A percentile compares a stretch with the other conserved stretches of the same genome.
Conservation (phyloP, 2,329 filamentous ascomycete genomes). For the Microcyclospora pomicola region DNA sequence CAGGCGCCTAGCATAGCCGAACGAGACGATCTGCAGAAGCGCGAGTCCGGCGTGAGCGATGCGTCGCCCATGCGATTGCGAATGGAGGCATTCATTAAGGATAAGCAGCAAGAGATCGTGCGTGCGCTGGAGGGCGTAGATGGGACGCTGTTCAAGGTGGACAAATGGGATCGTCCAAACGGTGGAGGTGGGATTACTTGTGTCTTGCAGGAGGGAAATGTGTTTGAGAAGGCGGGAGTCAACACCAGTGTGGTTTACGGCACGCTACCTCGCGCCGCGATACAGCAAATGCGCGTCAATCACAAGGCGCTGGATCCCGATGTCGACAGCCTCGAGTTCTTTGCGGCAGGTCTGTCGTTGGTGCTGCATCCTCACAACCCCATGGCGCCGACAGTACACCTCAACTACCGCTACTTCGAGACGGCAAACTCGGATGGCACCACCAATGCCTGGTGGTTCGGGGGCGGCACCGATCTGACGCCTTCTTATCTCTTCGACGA, state of each 20-base stretch:
- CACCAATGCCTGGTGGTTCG: slow-evolving; percentile 93
- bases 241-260: slow-evolving; percentile 94
- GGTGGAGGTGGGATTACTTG: slow-evolving; percentile 90
- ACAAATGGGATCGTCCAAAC: slow-evolving; percentile 76
- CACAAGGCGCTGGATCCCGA: slow-evolving; percentile 77
- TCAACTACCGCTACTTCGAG: slow-evolving; percentile 98
- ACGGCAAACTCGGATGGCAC: slow-evolving; percentile 73
- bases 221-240: slow-evolving; percentile 95
- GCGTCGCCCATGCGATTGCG: slow-evolving; percentile 89
- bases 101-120: slow-evolving; percentile 81
- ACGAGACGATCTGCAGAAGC: slow-evolving; percentile 67
- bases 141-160: slow-evolving; percentile 64
- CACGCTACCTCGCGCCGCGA: slow-evolving; percentile 70
- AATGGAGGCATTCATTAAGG: slow-evolving; percentile 93
- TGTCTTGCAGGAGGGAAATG: slow-evolving; percentile 87
- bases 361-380: slow-evolving; percentile 90
- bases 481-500: slow-evolving; percentile 92
- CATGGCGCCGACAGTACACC: slow-evolving; percentile 91
- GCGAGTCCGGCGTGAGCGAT: slow-evolving; percentile 58
- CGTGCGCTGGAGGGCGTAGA: slow-evolving; percentile 70
- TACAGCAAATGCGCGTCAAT: slow-evolving; percentile 84
- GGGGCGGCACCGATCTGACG: slow-evolving; percentile 86
- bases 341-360: slow-evolving; percentile 82
- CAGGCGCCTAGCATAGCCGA: slow-evolving; percentile 66
- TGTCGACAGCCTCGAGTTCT: slow-evolving; percentile 81